Conservation (phyloP, 2,329 filamentous ascomycete species). For the Pyricularia sp. region DNA sequence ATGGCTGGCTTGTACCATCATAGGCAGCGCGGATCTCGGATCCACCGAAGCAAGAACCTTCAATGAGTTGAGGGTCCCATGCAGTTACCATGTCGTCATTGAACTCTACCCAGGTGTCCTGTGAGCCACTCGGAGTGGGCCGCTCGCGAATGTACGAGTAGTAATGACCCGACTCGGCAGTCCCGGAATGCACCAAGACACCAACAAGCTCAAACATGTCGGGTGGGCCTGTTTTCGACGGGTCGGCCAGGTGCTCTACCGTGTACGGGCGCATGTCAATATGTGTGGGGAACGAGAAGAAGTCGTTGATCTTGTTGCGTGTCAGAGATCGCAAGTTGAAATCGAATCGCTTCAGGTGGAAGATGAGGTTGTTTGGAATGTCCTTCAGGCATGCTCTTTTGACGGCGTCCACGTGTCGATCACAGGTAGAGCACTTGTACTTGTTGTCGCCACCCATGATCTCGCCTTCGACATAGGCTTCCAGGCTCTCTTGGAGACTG, state of each 20-base stretch:
- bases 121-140: conserved; percentile 34
- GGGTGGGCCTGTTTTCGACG: conserved; percentile 41
- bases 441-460: conserved; percentile 98
- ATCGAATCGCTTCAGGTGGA: conserved; percentile 84
- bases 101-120: conserved; percentile 73
- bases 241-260: conserved; percentile 68
- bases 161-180: conserved; percentile 90
- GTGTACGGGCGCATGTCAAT: conserved; percentile 90
- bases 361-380: conserved; percentile 87
- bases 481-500: conserved; percentile 74
- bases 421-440: conserved; percentile 91
- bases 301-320: conserved; percentile 90
- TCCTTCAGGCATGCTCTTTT: conserved; percentile 89
- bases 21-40: conserved; percentile 42
- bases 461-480: conserved; percentile 94
- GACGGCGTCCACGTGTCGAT: conserved; percentile 82
- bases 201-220: conserved; percentile 94
- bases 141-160: conserved; percentile 91
- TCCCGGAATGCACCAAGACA: conserved; percentile 85
- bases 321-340: conserved; percentile 70
- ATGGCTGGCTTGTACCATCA: conserved; percentile 34
- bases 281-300: conserved; percentile 74
- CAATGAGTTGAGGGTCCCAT: conserved; percentile 68
- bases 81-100: conserved; percentile 77
- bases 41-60: conserved; percentile 73